These are phyloP conservation scores for Pseudocercospora macadamiae DNA, from an alignment of 2,329 filamentous ascomycete genomes.

Conservation along the genomic window DNA sequence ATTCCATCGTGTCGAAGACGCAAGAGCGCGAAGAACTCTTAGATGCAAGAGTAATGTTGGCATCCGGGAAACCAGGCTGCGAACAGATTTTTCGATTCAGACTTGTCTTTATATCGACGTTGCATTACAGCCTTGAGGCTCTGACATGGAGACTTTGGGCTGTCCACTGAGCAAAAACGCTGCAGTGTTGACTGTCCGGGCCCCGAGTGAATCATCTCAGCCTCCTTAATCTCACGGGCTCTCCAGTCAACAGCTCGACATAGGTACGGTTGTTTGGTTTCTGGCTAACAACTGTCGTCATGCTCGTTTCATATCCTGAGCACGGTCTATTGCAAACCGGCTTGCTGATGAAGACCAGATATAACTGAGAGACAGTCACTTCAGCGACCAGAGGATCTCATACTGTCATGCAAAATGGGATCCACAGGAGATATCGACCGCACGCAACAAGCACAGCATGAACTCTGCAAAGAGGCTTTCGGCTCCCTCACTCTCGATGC, in stretches of 20 bases:
- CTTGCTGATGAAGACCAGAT: not conserved
- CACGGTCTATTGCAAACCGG: conserved; percentile 1
- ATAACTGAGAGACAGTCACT: too few species aligned
- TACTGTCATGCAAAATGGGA: not conserved
- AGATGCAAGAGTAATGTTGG: too few species aligned
- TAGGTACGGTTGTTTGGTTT: not conserved
- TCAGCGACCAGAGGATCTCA: not conserved
- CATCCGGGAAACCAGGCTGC: too few species aligned
- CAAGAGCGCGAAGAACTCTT: too few species aligned
- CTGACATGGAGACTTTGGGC: too few species aligned
- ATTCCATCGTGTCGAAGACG: too few species aligned
- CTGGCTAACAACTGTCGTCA: not conserved
- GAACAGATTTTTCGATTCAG: too few species aligned
- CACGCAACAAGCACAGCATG: conserved; percentile 6
- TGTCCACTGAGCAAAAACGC: not conserved
- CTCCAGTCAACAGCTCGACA: too few species aligned
- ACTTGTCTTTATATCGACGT: too few species aligned
- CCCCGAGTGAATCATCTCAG: not conserved
- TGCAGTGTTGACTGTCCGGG: too few species aligned
- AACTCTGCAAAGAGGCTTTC: conserved; percentile 8
- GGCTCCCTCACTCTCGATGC: conserved; percentile 2
- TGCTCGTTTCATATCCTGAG: not conserved
- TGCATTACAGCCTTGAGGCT: too few species aligned
- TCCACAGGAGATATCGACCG: not conserved
- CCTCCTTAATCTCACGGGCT: not conserved